These are phyloP conservation scores for Cryptosporidium felis DNA, from an alignment of 169 alveolate species.

Conservation along the genomic window DNA sequence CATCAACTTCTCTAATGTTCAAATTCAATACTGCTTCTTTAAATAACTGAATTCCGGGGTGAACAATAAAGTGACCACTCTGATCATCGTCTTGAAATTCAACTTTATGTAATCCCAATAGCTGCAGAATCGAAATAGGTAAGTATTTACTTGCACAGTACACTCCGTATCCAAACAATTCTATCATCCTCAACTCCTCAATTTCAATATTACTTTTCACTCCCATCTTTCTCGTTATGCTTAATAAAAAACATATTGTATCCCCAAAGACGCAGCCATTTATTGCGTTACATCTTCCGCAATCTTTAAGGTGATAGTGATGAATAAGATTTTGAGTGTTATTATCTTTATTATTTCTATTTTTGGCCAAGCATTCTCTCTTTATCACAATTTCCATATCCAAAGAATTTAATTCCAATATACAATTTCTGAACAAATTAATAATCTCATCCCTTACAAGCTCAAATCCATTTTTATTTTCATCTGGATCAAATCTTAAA, in stretches of 20 bases:
- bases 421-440: background rate
- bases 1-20: background rate
- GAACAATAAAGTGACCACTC: no score
- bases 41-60: background rate
- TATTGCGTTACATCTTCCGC: slow-evolving; percentile 17
- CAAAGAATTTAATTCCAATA: background rate
- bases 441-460: slow-evolving; percentile 2
- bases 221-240: background rate
- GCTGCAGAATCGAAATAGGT: slow-evolving; percentile 20
- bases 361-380: background rate
- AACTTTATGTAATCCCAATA: background rate
- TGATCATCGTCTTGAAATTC: background rate
- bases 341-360: background rate
- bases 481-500: slow-evolving; percentile 3
- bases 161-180: slow-evolving; percentile 35
- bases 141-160: slow-evolving; percentile 47
- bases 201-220: slow-evolving; percentile 14
- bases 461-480: background rate
- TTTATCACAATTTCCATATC: background rate
- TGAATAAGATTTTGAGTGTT: background rate
- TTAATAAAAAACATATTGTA: background rate
- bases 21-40: background rate
- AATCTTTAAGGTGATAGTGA: background rate
- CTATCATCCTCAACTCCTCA: slow-evolving; percentile 15
- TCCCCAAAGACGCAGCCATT: slow-evolving; percentile 50